Evolutionary conservation across 306 rosid species (phyloP), one percentile per base, ranked within the genome.

Genomic region (Quercus variabilis): DNA sequence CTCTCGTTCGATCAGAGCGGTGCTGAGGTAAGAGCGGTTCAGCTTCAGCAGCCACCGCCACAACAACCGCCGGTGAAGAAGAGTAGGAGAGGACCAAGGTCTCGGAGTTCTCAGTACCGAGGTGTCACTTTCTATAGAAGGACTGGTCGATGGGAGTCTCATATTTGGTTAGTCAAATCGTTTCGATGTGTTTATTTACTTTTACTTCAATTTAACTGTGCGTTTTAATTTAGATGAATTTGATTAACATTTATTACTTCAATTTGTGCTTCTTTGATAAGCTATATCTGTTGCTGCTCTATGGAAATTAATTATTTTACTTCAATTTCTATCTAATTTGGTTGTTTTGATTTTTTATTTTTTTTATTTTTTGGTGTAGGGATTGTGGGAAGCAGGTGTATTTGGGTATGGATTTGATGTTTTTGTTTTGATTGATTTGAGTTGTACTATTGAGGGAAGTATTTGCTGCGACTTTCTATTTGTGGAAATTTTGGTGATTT

Each of bases 61-160:
- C 87, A 81, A 55, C 90, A 76, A 17, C 97, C 78, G 74, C 93
- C 76, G 85, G 89, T 79, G 83, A 96, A 90, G 92, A 96, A 96
- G 87, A 93, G 96, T 85, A 74, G 99, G 80, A 88, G 99, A 76
- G 99, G 99, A 21, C 99, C 99, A 43, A 86, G 99, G 93, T 95
- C 99, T 46, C 88, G 99, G 73, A 95, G 99, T 81, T 95, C 99
- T 75, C 99, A 93, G 92, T 95, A 91, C 81, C 81, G 99, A 88
- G 99, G 99, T 5, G 99, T 95, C 81, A 95, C 99, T 75, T 95
- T 95, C 87, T 95, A 95, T 62, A 79, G 99, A 77, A 92, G 99
- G 77, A 95, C 99, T n/a, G 99, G 99, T 68, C 86, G 99, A 92
- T 95, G 99, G 99, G 99, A 95, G 86, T 95, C 99, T 57, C 99